Evolutionary conservation across 2,329 filamentous ascomycete genomes (phyloP), one percentile per base, ranked within the genome.

Genomic region (Fusarium sp.): DNA sequence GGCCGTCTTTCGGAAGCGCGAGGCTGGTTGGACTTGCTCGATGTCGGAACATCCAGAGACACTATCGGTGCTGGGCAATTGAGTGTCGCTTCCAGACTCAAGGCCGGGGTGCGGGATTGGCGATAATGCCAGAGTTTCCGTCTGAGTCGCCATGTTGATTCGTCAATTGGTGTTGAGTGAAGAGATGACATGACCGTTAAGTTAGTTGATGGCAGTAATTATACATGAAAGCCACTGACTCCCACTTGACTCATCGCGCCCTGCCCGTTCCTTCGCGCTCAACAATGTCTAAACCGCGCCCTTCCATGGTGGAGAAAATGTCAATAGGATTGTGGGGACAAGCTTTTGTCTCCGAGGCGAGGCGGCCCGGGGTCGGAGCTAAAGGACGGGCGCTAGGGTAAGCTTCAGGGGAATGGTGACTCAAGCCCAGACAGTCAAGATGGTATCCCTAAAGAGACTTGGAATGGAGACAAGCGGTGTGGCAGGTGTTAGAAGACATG

Each of bases 1-100:
- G 0, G 69, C 69, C 3, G 71, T 47, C 27, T 78, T 75, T n/a
- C 68, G 71, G 0, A 79, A 38, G 16, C 69, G 73, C 1, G 75
- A 76, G 9, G 59, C 22, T n/a, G 52, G 36, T 20, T 16, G 62
- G 14, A 38, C 8, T 6, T 38, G 11, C 6, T 54, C 61, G 11
- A 6, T 33, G 5, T 35, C 25, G 18, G 29, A 58, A 25, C 22
- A 35, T 14, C 20, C 36, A 16, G 36, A 58, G 13, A 22, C 13
- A 14, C 16, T 58, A 3, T 65, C 62, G 10, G 18, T 20, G 52
- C 13, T 33, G 38, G 52, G 42, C 4, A 29, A 38, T 22, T 25
- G 62, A 11, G 52, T 27, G 8, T 20, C 20, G 6, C 35, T 35
- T 6, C n/a, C 50, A 22, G 62, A 36, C 9, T 45, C 50, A 25